Evolutionary conservation across 1,284 basidiomycete genomes (phyloP).

Genomic region (Ceratobasidium sp.): DNA sequence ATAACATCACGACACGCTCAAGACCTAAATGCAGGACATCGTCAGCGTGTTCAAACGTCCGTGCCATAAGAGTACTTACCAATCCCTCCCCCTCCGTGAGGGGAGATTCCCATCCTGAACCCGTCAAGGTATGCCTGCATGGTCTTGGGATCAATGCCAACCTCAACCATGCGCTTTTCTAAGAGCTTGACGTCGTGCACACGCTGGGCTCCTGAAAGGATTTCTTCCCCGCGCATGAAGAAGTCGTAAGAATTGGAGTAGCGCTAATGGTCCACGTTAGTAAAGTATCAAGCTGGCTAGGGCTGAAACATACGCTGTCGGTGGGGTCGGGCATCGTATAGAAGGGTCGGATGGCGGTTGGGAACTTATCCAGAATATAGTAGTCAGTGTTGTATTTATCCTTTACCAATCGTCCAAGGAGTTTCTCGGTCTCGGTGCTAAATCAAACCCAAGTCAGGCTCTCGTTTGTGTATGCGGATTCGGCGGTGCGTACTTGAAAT

Average conservation of each 20-base stretch:
- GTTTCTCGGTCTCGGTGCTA: constrained; percentile 93
- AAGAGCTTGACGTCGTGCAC: constrained; percentile 92
- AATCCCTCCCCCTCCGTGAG: constrained; percentile 87
- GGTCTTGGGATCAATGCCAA: constrained; percentile 81
- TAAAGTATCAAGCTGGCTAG: constrained; percentile 30
- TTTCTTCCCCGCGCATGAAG: constrained; percentile 99
- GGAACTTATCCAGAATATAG: constrained; percentile 98
- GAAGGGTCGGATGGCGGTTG: constrained; percentile 92
- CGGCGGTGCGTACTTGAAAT: constrained; percentile 79
- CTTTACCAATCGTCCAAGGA: constrained; percentile 89
- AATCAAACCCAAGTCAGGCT: neutral
- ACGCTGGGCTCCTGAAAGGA: constrained; percentile 97
- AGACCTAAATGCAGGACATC: constrained; percentile 63
- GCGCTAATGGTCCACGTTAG: constrained; percentile 63
- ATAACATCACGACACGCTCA: constrained; percentile 96
- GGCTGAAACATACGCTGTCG: constrained; percentile 74
- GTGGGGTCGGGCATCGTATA: constrained; percentile 97
- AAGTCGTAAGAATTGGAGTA: constrained; percentile 99
- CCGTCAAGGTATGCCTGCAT: constrained; percentile 95
- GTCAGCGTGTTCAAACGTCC: neutral
- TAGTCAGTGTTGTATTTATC: constrained; percentile 97
- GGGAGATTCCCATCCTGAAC: constrained; percentile 94
- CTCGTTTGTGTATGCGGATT: neutral
- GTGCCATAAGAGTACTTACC: constrained; percentile 53
- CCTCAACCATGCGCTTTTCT: constrained; percentile 81